Evolutionary conservation across 139 green algal genomes (phyloP), one percentile per base, ranked within the genome.

Genomic region (Marvania coccoides): DNA sequence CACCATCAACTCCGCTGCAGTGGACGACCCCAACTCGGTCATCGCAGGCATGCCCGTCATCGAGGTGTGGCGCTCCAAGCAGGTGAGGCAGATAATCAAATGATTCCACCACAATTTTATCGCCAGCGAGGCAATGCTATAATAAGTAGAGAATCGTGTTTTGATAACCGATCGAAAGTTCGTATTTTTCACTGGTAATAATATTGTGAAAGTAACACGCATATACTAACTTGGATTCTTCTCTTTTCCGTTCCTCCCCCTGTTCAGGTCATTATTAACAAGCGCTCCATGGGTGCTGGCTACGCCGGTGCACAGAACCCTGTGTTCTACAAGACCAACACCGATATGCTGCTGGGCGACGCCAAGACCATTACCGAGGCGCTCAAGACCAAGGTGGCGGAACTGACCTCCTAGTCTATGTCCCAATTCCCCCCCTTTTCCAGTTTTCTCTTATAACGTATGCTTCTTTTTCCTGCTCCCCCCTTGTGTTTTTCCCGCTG

Each of bases 241-340:
- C n/a, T n/a, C n/a, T n/a, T n/a, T n/a, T n/a, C n/a, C n/a, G n/a
- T n/a, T n/a, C n/a, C n/a, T n/a, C n/a, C n/a, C n/a, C n/a, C n/a
- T n/a, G n/a, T n/a, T n/a, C 38, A 72, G 24, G 76, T 87, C 3
- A 81, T 96, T 42, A 85, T 96, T 23, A 85, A 91, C 73, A 96
- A 96, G 88, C 83, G 90, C 53, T 85, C 76, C 37, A 87, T 96
- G 85, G 90, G 76, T 15, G 64, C 69, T 7, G 90, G 90, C 26
- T 96, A 96, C 71, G 90, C 90, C 5, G 89, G 85, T 28, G 83
- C 88, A 8, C 87, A 96, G 68, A 96, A 96, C 81, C 87, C 87
- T 38, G 61, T 89, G 0, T 92, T 92, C 68, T 93, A 88, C 73
- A 91, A 94, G 71, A 51, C 75, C 15, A 94, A 94, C 77, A 92